Percentiles rank a stretch among this genome's conserved stretches.
phyloP scores from a whole-genome alignment of 768 basidiomycete genomes.

The Pleurotus eryngii region DNA sequence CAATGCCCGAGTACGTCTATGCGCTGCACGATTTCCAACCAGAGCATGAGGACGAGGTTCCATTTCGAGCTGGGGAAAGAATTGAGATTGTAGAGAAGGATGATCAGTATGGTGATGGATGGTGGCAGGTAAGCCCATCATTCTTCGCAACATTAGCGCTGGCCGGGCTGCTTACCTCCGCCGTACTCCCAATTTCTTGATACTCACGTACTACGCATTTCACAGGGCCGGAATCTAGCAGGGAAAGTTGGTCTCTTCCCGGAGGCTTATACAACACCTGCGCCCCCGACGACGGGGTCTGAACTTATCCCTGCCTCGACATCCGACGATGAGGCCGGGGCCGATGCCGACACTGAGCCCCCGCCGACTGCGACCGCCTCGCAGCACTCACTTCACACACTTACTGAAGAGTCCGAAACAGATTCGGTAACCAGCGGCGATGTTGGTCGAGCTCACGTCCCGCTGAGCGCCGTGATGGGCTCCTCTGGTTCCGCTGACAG shows the following conservation, averaged over 20 bases:
- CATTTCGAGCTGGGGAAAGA: slow-evolving; percentile 79
- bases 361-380: background rate
- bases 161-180: background rate
- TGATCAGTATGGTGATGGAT: slow-evolving; percentile 90
- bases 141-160: background rate
- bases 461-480: slow-evolving; percentile 3
- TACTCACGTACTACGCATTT: slow-evolving; percentile 12
- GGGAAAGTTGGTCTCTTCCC: slow-evolving; percentile 93
- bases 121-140: slow-evolving; percentile 66
- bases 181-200: background rate
- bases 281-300: slow-evolving; percentile 36
- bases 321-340: slow-evolving; percentile 15
- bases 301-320: slow-evolving; percentile 20
- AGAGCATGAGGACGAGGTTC: slow-evolving; percentile 92
- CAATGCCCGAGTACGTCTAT: slow-evolving; percentile 82
- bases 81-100: slow-evolving; percentile 93
- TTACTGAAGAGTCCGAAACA: slow-evolving; percentile 47
- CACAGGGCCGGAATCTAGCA: slow-evolving; percentile 77
- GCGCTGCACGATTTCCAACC: slow-evolving; percentile 86
- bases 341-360: slow-evolving; percentile 11
- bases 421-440: slow-evolving; percentile 23
- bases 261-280: slow-evolving; percentile 75
- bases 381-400: slow-evolving; percentile 33
- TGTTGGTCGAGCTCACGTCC: background rate
- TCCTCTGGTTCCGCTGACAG: slow-evolving; percentile 15